Evolutionary conservation across 768 basidiomycete species (phyloP), one percentile per base, ranked within the genome.

Genomic region (Lentinula sp.): DNA sequence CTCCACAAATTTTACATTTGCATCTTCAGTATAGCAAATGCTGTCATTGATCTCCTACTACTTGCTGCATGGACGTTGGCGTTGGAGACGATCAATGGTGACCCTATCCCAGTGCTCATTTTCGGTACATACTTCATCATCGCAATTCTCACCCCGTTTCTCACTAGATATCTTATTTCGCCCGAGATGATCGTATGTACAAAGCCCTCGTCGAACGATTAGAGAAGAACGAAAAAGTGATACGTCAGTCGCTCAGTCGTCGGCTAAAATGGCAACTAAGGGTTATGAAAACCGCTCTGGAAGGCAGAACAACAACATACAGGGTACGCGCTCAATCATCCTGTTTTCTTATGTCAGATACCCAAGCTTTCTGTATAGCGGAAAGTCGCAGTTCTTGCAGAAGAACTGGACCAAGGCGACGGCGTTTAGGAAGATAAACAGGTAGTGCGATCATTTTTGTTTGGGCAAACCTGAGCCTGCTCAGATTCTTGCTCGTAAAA

Each of bases 161-260:
- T 37, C 56, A 68, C 18, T 66, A 93, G 91, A 81, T 86, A n/a
- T 95, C 90, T 64, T 93, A 89, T 67, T 98, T 98, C 68, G 96
- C 95, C 48, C 84, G 96, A 20, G 96, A 98, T 72, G 89, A 93
- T 63, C 85, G 95, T 39, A 85, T 91, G 13, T 90, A 88, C 72
- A 86, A 81, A 64, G 83, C 86, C 2, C 90, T 93, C 61, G 74
- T 75, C 5, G 82, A 86, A 28, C 73, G 77, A 37, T 65, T 81
- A 23, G 75, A 79, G 42, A 68, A 69, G 33, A 74, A 83, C 66
- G 79, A 78, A 66, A 68, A 66, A 59, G 74, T 75, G 10, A 82
- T 87, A 45, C 77, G 81, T 43, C 76, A 72, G 46, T 75, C 75
- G 36, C 71, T 84, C 20, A 80, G 76, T 59, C 80, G 81, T 33